Evolutionary conservation across 768 basidiomycete species (phyloP), one percentile per base, ranked within the genome.

Genomic region (Auricularia sp.): DNA sequence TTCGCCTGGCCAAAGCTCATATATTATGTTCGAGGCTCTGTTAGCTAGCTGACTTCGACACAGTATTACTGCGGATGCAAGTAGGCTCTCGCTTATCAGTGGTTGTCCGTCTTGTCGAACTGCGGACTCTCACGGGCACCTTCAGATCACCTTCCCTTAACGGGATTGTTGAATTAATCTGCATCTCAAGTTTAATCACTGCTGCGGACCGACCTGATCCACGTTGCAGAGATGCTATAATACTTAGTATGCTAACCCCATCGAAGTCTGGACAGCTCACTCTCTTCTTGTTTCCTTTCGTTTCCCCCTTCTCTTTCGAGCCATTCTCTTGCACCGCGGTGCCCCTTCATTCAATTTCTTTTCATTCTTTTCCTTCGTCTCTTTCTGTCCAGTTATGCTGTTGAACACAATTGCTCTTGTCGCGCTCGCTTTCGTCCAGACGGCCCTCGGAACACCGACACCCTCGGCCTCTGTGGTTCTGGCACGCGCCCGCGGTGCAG

Each of bases 291-390:
- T 14, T 24, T 59, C 33, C 24, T 33, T 34, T 59, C 1, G 1
- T 35, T 59, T 59, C 33, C 7, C 18, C 24, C 18, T 35, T 59
- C 56, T 33, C n/a, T 54, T 18, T 54, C 54, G 8, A 29, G 29
- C 29, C 29, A 47, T 62, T 35, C 34, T 58, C 18, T n/a, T 61
- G 29, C 29, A 29, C 29, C 29, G 29, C 10, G 13, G 10, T 56
- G 29, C 29, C 29, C 29, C 29, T 29, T 29, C 29, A 34, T 63
- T 39, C 59, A 51, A 62, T 64, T 63, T 63, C 56, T 63, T 66
- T 56, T 67, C 63, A 29, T 29, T 62, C 56, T 54, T 59, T 34
- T 54, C 59, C 35, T 51, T 63, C 33, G 45, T 63, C 11, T 56
- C 54, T 54, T 29, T 33, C 2, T 59, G 2, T 29, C 29, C 24